phyloP scores from a whole-genome alignment of 179 eudicot genomes.

The Heliamphora pulchella region DNA sequence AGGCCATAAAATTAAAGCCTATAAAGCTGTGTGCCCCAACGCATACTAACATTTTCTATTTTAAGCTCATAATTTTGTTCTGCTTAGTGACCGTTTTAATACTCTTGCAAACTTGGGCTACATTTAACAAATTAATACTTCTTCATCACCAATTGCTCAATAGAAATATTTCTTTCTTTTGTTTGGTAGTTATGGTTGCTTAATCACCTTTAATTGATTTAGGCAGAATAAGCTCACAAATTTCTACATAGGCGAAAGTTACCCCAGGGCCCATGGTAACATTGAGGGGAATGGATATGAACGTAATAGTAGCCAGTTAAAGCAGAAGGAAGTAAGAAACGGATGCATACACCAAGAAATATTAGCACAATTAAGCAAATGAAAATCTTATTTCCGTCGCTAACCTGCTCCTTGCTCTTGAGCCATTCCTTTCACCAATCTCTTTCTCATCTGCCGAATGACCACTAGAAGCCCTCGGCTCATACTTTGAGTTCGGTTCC shows the following conservation, averaged over 20 bases:
- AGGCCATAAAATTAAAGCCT: background rate
- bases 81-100: background rate
- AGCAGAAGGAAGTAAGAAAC: background rate
- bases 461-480: slow-evolving; percentile 31
- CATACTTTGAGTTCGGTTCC: slow-evolving; percentile 42
- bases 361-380: slow-evolving; percentile 2
- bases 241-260: background rate
- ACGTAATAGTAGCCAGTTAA: background rate
- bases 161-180: background rate
- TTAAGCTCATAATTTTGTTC: background rate
- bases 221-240: background rate
- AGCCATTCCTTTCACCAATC: slow-evolving; percentile 49
- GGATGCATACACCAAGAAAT: background rate
- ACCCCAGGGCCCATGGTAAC: background rate
- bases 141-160: background rate
- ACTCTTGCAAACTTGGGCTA: background rate
- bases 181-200: background rate
- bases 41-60: background rate
- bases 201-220: background rate
- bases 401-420: slow-evolving; percentile 67
- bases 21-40: background rate
- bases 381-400: slow-evolving; percentile 8
- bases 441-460: slow-evolving; percentile 50
- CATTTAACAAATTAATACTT: background rate
- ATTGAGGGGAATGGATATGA: background rate